A percentile compares a stretch with the other conserved stretches of the same genome.
phyloP scores from a whole-genome alignment of 345 rosid genomes.

The Nasturtium officinale region DNA sequence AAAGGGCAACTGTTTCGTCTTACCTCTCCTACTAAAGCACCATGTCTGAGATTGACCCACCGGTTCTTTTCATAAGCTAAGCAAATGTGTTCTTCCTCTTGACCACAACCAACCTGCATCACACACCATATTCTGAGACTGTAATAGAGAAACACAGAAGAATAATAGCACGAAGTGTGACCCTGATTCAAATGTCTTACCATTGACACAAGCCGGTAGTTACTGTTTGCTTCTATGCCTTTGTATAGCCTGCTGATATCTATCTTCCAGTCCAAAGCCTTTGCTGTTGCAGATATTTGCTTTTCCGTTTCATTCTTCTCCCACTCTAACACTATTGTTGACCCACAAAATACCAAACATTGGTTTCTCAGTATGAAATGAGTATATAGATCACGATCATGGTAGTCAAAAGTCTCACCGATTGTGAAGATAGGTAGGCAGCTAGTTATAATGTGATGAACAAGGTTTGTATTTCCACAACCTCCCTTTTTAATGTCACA shows the following conservation, averaged over 20 bases:
- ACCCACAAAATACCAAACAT: not conserved
- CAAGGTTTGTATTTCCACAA: not conserved
- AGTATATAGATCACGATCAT: not conserved
- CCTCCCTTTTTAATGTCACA: constrained; percentile 7
- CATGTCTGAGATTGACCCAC: constrained; percentile 24
- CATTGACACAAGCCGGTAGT: constrained; percentile 27
- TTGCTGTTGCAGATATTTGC: constrained; percentile 23
- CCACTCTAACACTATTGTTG: constrained; percentile 24
- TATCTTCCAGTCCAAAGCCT: constrained; percentile 16
- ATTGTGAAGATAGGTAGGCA: not conserved
- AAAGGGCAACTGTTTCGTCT: not conserved
- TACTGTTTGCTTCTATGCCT: constrained; percentile 6
- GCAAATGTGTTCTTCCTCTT: constrained; percentile 4
- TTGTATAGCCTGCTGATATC: constrained; percentile 18
- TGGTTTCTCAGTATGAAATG: not conserved
- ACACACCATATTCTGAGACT: not conserved
- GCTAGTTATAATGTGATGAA: not conserved
- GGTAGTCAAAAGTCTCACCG: not conserved
- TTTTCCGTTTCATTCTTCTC: constrained; percentile 18
- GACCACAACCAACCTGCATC: constrained; percentile 29
- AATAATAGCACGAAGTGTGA: not conserved
- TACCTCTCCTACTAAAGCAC: constrained; percentile 22
- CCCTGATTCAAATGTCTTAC: constrained; percentile 3
- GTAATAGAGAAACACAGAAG: not conserved
- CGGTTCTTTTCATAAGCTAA: not conserved